phyloP scores from a whole-genome alignment of 2,329 filamentous ascomycete species.

The Fusarium newnesense region DNA sequence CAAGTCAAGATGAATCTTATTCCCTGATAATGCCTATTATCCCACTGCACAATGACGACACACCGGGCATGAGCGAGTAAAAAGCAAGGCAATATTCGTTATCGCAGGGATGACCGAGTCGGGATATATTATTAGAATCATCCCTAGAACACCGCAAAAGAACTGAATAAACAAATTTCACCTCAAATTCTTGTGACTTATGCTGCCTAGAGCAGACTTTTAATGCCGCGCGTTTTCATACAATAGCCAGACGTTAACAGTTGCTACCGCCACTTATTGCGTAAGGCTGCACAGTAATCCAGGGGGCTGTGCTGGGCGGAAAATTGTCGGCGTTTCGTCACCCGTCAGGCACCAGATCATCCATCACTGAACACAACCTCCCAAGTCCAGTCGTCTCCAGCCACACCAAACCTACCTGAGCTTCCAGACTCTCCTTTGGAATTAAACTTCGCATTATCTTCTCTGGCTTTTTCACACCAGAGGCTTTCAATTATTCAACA shows the following conservation, averaged over 20 bases:
- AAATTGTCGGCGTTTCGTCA: conserved; percentile 52
- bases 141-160: background rate
- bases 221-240: conserved; percentile 27
- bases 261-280: conserved; percentile 38
- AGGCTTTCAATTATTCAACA: conserved; percentile 14
- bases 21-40: conserved; percentile 19
- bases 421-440: conserved; percentile 35
- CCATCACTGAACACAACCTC: conserved; percentile 41
- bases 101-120: background rate
- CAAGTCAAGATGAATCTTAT: conserved; percentile 17
- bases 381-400: conserved; percentile 36
- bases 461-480: conserved; percentile 18
- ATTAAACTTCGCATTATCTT: conserved; percentile 39
- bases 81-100: conserved; percentile 26
- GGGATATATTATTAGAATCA: background rate
- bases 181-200: background rate
- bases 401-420: conserved; percentile 42
- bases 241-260: conserved; percentile 5
- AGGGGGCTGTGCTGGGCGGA: conserved; percentile 48
- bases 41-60: conserved; percentile 44
- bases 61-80: conserved; percentile 12
- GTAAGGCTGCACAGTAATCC: conserved; percentile 42
- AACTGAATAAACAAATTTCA: background rate
- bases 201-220: conserved; percentile 16
- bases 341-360: conserved; percentile 49